phyloP scores from a whole-genome alignment of 2,329 filamentous ascomycete species.

The Pseudogymnoascus sp. region DNA sequence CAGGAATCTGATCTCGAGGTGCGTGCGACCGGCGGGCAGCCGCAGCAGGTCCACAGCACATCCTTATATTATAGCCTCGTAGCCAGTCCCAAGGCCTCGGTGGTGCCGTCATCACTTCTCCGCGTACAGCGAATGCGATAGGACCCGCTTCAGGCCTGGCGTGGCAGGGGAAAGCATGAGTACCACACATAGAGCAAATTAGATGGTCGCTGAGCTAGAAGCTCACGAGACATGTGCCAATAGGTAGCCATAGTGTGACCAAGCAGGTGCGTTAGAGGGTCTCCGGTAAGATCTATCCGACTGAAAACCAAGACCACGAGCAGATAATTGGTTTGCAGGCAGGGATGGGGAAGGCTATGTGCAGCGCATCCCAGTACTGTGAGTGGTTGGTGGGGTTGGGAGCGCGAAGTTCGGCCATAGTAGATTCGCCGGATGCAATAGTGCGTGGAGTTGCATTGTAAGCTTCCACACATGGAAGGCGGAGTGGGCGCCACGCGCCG shows the following conservation, averaged over 20 bases:
- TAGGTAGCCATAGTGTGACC: neutral
- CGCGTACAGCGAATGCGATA: neutral
- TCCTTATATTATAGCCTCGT: neutral
- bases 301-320: neutral
- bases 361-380: neutral
- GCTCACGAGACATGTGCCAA: neutral
- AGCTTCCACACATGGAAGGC: neutral
- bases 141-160: neutral
- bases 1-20: neutral
- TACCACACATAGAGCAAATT: neutral
- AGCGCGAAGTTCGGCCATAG: neutral
- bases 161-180: neutral
- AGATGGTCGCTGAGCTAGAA: neutral
- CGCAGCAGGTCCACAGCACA: neutral
- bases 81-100: neutral
- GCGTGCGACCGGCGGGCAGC: neutral
- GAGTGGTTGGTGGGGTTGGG: neutral
- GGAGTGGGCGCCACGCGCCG: neutral
- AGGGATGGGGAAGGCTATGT: neutral
- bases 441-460: neutral
- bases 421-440: constrained; percentile 1
- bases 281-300: neutral
- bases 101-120: neutral
- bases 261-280: neutral
- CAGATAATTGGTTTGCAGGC: neutral